Percentiles rank a stretch among this genome's conserved stretches.
These are phyloP conservation scores for Fusarium brachygibbosum DNA, from an alignment of 2,329 filamentous ascomycete species.

Conservation along the genomic window DNA sequence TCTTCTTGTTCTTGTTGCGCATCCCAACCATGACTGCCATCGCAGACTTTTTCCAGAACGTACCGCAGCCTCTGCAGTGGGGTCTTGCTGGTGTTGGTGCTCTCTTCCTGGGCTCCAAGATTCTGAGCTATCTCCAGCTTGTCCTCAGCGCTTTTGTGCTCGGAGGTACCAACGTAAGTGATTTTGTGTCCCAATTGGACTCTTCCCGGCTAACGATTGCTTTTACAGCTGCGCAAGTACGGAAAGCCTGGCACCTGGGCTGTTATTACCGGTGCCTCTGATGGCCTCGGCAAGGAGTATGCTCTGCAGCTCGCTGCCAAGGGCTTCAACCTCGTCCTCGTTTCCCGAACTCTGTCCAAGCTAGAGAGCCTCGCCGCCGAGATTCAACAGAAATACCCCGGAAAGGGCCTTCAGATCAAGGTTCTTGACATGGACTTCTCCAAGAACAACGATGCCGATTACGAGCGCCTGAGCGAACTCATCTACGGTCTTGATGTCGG, in stretches of 20 bases:
- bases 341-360: constrained; percentile 96
- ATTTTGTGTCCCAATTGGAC: background rate
- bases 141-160: constrained; percentile 78
- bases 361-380: constrained; percentile 82
- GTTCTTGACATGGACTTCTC: constrained; percentile 93
- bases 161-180: constrained; percentile 70
- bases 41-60: constrained; percentile 46
- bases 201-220: background rate
- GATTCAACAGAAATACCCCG: constrained; percentile 77
- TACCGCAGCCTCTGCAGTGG: constrained; percentile 63
- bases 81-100: constrained; percentile 68
- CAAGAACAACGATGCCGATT: constrained; percentile 82
- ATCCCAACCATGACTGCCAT: constrained; percentile 49
- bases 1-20: background rate
- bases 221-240: constrained; percentile 82
- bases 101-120: constrained; percentile 68
- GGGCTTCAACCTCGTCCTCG: constrained; percentile 94
- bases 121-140: constrained; percentile 71
- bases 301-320: constrained; percentile 89
- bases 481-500: constrained; percentile 82
- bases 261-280: constrained; percentile 92
- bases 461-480: constrained; percentile 76
- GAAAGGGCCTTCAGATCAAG: constrained; percentile 75
- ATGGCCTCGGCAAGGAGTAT: constrained; percentile 97
- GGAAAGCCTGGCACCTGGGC: constrained; percentile 94